A percentile compares a stretch with the other conserved stretches of the same genome.
phyloP scores from a whole-genome alignment of 495 filamentous ascomycete species.

The Penicilliopsis zonata region DNA sequence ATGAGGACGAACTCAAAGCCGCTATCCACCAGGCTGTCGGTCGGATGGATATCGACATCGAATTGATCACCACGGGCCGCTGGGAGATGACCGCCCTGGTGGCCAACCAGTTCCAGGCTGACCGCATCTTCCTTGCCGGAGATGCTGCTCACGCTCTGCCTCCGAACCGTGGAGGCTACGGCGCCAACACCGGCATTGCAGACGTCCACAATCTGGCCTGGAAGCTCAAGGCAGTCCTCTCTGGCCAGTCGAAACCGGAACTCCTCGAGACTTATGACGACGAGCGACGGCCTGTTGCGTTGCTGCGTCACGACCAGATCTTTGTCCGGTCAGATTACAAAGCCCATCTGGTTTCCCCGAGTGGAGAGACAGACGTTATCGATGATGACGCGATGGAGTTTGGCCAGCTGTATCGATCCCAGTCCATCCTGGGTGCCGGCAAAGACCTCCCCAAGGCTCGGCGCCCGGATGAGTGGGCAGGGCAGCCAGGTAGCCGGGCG shows the following conservation, averaged over 20 bases:
- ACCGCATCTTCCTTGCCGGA: slow-evolving; percentile 33
- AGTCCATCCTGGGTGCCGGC: slow-evolving; percentile 7
- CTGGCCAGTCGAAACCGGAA: slow-evolving; percentile 18
- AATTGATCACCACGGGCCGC: slow-evolving; percentile 15
- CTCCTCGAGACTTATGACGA: slow-evolving; percentile 37
- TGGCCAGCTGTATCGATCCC: slow-evolving; percentile 11
- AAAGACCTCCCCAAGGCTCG: slow-evolving; percentile 6
- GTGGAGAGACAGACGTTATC: slow-evolving; percentile 2
- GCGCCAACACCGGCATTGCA: slow-evolving; percentile 36
- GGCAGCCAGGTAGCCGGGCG: slow-evolving; percentile 15
- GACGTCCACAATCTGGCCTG: slow-evolving; percentile 36
- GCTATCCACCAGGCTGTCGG: slow-evolving; percentile 13
- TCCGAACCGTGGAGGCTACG: slow-evolving; percentile 33
- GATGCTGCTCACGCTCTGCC: slow-evolving; percentile 39
- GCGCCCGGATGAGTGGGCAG: slow-evolving; percentile 17
- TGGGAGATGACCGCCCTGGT: slow-evolving; percentile 19
- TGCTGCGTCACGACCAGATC: background rate
- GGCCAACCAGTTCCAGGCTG: slow-evolving; percentile 15
- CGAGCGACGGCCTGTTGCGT: slow-evolving; percentile 39
- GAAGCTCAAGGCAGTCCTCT: slow-evolving; percentile 34
- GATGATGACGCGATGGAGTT: slow-evolving; percentile 19
- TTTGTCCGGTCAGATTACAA: background rate
- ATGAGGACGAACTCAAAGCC: slow-evolving; percentile 6
- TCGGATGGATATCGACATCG: slow-evolving; percentile 7
- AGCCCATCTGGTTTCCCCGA: background rate